phyloP scores from a whole-genome alignment of 2,329 filamentous ascomycete species.

The Mycosphaerella arachidis region DNA sequence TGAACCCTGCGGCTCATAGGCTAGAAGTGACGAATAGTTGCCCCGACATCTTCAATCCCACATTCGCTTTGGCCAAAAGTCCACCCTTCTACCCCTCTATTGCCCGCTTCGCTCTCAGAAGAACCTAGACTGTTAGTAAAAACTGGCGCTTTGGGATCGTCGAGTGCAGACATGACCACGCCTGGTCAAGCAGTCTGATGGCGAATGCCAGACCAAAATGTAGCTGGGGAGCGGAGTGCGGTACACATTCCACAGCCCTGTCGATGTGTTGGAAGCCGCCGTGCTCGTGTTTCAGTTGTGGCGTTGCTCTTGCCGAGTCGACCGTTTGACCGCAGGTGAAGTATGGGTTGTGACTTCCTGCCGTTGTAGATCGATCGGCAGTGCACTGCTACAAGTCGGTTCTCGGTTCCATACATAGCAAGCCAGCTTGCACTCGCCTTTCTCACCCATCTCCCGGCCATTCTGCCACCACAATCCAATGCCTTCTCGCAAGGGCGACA shows the following conservation, averaged over 20 bases:
- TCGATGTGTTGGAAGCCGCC: neutral
- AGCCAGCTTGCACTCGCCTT: neutral
- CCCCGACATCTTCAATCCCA: too few species aligned
- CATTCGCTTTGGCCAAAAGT: too few species aligned
- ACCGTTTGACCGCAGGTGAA: neutral
- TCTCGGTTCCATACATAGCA: neutral
- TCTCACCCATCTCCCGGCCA: neutral
- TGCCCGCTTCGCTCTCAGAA: too few species aligned
- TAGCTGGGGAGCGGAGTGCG: too few species aligned
- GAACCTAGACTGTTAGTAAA: too few species aligned
- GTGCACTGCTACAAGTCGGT: neutral
- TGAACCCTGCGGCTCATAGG: too few species aligned
- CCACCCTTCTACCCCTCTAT: too few species aligned
- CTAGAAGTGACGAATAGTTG: too few species aligned
- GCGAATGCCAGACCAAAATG: too few species aligned
- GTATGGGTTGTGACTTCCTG: neutral
- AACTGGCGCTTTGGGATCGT: too few species aligned
- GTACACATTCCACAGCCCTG: neutral
- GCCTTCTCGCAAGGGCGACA: slow-evolving; percentile 22
- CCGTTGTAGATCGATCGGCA: neutral
- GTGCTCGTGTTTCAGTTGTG: neutral
- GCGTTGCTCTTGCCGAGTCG: neutral
- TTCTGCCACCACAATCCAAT: slow-evolving; percentile 9
- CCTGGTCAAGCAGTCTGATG: too few species aligned
- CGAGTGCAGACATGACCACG: too few species aligned